Base-by-base conservation (phyloP, 2,329 filamentous ascomycete species). In the Fusarium robinianum region DNA sequence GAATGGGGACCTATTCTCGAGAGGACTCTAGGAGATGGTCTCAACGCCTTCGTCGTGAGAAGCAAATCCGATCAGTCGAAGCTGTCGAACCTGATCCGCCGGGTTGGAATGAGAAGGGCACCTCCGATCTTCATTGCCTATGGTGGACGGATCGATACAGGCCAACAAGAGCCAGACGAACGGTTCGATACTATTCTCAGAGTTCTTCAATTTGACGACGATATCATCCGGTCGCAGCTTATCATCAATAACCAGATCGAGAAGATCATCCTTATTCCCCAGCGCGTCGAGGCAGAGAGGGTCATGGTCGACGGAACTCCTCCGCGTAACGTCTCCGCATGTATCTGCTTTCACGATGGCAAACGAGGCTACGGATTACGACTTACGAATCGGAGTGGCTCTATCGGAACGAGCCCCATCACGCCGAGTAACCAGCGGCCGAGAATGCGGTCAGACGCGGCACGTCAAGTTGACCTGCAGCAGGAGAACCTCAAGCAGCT, bases 1-100 rank as follows among this genome's bases (percentile, higher is more conserved):
- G 78, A 88, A 57, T 99, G 94, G 94, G 87, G 85, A 2, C 79
- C 81, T 1, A 83, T 95, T 29, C 67, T 99, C 10, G 94, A 99
- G 64, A 86, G 79, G 51, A 80, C 80, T 2, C 77, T 96, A 31
- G 88, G 88, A n/a, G 68, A 67, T 4, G 75, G 72, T 1, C 72
- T 97, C 21, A 86, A 83, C 50, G 83, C 80, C 2, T 99, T 97
- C 62, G 80, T 95, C 36, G 91, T 96, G 27, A 84, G 81, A 5
- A 89, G 75, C 65, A 89, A 88, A 60, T 68, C 74, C 9, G 94
- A 99, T 63, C 84, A 89, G 63, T 75, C 76, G n/a, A 75, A 81
- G 6, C 73, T 99, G 4, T 78, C 75, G 11, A 65, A 66, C 3
- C 68, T 95, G 54, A 87, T 95, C 76, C 77, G 77, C 25, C 74